Evolutionary conservation across 805 yeast genomes (phyloP), one percentile per base, ranked within the genome.

Genomic region (Yarrowia sp.): DNA sequence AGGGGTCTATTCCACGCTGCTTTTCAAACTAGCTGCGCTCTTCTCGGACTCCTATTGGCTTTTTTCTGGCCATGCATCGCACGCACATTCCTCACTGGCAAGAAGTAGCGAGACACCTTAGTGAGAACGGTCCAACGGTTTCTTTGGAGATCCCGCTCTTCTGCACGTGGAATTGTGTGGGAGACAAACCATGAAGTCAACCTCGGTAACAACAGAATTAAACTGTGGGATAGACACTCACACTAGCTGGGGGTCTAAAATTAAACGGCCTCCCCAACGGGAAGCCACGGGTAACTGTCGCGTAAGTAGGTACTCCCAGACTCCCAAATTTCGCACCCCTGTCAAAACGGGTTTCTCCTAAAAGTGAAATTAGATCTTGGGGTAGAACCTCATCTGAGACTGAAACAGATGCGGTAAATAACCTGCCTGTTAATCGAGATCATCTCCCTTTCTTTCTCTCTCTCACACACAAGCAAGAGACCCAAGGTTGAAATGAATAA

Each of bases 81-180:
- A 5, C 32, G 32, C 32, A 26, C 32, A 26, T 26, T 26, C 32
- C 32, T 26, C 32, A 26, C 52, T 26, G 58, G 43, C 42, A 35
- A 38, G 11, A 8, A 32, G 8, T 11, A 52, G 43, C 43, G 58
- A 52, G 58, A 12, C 19, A 7, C 19, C 4, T 32, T 22, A 19
- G 19, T 14, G n/a, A 11, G 35, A 46, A 38, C 42, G 45, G 46
- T 19, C 36, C 61, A 55, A 55, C 61, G 61, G 61, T 55, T 40
- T 38, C 26, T 14, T 38, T 53, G 59, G 59, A 38, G 59, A 53
- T 53, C 59, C 59, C 59, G 59, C 43, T 19, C 12, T 19, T 40
- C 45, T 53, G 61, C 61, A 55, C 61, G 43, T 53, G 58, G 58
- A 19, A 53, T 36, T 8, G 7, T 5, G 35, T 7, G 42, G 2